Evolutionary conservation across 352 stramenopile genomes (phyloP).

Genomic region (Phytophthora constricta): DNA sequence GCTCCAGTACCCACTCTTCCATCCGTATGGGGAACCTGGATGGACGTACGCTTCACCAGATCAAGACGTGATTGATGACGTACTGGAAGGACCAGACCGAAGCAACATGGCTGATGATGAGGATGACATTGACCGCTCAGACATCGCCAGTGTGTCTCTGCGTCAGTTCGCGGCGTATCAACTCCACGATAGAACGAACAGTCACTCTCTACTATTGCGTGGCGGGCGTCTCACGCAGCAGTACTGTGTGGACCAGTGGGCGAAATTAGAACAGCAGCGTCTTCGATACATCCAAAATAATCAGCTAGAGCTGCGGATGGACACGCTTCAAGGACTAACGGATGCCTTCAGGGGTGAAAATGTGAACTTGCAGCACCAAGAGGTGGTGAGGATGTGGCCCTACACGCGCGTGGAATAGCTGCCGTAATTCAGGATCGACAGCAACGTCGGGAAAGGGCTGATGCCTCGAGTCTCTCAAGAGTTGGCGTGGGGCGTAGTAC

Average conservation of each 20-base stretch:
- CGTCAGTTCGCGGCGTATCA: conserved; percentile 3
- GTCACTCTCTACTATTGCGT: neutral
- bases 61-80: neutral
- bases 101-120: neutral
- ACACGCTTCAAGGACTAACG: neutral
- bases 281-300: neutral
- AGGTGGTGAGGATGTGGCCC: neutral
- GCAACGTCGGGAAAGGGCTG: no score
- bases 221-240: conserved; percentile 8
- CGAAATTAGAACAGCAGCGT: conserved; percentile 11
- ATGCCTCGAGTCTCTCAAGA: no score
- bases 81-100: neutral
- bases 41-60: neutral
- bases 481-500: no score
- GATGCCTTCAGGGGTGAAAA: neutral
- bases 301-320: neutral
- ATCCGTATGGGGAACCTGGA: conserved; percentile 6
- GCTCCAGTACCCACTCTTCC: conserved; percentile 8
- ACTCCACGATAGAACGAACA: neutral
- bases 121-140: neutral
- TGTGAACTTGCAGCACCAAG: neutral
- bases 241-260: conserved; percentile 12
- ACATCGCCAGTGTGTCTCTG: neutral
- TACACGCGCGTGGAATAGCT: neutral
- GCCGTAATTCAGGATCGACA: no score